A percentile compares a stretch with the other conserved stretches of the same genome.
These are phyloP conservation scores for Phellopilus nigrolimitatus DNA, from an alignment of 1,284 basidiomycete species.

Conservation along the genomic window DNA sequence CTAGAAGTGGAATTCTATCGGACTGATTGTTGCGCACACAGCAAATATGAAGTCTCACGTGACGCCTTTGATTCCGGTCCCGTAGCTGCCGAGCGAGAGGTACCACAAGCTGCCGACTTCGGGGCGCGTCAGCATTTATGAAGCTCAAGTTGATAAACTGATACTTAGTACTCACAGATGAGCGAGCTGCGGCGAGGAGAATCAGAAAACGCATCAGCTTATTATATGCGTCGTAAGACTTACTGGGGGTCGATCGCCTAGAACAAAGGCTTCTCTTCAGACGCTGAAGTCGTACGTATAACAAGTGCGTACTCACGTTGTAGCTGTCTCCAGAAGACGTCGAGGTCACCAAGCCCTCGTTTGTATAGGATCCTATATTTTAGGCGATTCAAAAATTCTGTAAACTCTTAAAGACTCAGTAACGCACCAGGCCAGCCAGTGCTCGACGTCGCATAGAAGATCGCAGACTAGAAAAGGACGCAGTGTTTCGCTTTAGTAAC, in stretches of 20 bases:
- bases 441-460: slow-evolving; percentile 27
- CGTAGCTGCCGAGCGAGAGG: slow-evolving; percentile 21
- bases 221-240: slow-evolving; percentile 21
- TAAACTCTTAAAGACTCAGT: no score
- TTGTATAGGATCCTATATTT: slow-evolving; percentile 29
- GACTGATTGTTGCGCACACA: slow-evolving; percentile 20
- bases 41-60: background rate
- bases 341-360: slow-evolving; percentile 47
- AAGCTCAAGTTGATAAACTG: background rate
- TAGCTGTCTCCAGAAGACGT: slow-evolving; percentile 39
- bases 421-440: slow-evolving; percentile 43
- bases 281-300: background rate
- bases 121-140: background rate
- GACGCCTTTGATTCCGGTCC: slow-evolving; percentile 23
- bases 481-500: background rate
- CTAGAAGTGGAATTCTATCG: slow-evolving; percentile 4
- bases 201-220: slow-evolving; percentile 15
- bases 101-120: slow-evolving; percentile 17
- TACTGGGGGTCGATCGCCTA: slow-evolving; percentile 57
- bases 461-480: slow-evolving; percentile 20
- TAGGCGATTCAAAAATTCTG: no score
- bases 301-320: slow-evolving; percentile 37
- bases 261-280: background rate
- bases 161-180: slow-evolving; percentile 2
- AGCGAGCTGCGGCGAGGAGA: slow-evolving; percentile 1